Conservation (phyloP, 2,329 filamentous ascomycete genomes). For the Paraphaeosphaeria sporulosa region DNA sequence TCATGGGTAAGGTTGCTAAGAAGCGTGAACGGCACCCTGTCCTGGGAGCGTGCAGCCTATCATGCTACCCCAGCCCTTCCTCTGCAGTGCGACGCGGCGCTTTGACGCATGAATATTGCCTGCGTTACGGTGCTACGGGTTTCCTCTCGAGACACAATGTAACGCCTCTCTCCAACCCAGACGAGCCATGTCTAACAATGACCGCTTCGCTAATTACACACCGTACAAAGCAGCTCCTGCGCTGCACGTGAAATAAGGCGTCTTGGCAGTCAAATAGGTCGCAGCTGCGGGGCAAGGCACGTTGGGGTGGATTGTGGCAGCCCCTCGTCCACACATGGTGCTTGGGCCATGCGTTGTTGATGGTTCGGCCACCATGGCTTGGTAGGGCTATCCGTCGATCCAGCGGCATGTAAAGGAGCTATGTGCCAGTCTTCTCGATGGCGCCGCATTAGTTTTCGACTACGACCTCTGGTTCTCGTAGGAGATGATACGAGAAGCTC, state of each 20-base stretch:
- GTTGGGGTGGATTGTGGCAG: slow-evolving; percentile 2
- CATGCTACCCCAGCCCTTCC: slow-evolving; percentile 18
- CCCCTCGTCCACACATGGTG: slow-evolving; percentile 14
- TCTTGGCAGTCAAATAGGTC: slow-evolving; percentile 10
- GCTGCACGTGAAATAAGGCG: slow-evolving; percentile 16
- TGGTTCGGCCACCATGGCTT: slow-evolving; percentile 15
- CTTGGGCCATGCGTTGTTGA: slow-evolving; percentile 21
- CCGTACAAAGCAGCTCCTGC: not conserved
- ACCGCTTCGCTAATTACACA: slow-evolving; percentile 10
- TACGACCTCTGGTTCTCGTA: not conserved
- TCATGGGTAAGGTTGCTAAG: slow-evolving; percentile 45
- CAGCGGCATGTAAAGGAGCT: not conserved
- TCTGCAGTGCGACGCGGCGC: slow-evolving; percentile 33
- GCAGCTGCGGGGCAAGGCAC: slow-evolving; percentile 26
- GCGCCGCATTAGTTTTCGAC: not conserved
- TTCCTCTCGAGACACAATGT: slow-evolving; percentile 30
- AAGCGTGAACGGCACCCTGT: slow-evolving; percentile 37
- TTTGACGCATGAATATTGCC: slow-evolving; percentile 33
- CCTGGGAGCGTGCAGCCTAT: slow-evolving; percentile 26
- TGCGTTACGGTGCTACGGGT: slow-evolving; percentile 33
- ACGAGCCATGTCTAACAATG: slow-evolving; percentile 12
- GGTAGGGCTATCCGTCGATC: slow-evolving; percentile 2
- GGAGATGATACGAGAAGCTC: not conserved
- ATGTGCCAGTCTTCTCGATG: not conserved
- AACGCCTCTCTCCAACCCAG: slow-evolving; percentile 29